A percentile compares a stretch with the other conserved stretches of the same genome.
phyloP scores from a whole-genome alignment of 768 basidiomycete species.

The Filobasidium floriforme region DNA sequence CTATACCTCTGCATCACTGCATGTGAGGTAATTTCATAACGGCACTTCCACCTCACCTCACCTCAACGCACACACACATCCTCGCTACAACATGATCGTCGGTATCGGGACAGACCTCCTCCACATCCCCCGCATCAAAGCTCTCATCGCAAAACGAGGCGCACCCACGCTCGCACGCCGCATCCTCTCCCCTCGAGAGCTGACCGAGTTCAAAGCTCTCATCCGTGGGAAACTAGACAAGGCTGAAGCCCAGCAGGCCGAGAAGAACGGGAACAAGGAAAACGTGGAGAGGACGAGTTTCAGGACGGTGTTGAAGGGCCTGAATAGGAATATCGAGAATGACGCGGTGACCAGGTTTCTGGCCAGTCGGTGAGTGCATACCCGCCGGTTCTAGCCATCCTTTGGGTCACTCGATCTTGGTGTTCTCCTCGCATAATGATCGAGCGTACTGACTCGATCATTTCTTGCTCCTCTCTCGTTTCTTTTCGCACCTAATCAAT shows the following conservation, averaged over 20 bases:
- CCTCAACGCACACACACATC: not conserved
- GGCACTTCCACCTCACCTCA: too few species aligned
- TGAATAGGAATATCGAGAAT: constrained; percentile 11
- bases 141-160: constrained; percentile 15
- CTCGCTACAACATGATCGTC: constrained; percentile 16
- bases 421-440: too few species aligned
- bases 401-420: too few species aligned
- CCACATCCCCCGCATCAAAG: constrained; percentile 14
- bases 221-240: not conserved
- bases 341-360: constrained; percentile 8
- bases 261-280: not conserved
- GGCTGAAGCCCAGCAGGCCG: not conserved
- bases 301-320: constrained; percentile 8
- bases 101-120: constrained; percentile 23
- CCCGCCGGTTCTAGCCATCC: not conserved
- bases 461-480: too few species aligned
- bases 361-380: constrained; percentile 8
- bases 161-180: constrained; percentile 13
- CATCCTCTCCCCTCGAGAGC: constrained; percentile 17
- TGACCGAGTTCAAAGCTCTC: constrained; percentile 16
- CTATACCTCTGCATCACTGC: too few species aligned
- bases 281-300: not conserved
- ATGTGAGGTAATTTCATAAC: too few species aligned
- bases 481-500: too few species aligned
- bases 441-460: too few species aligned